Conservation (phyloP, 139 green algal genomes). For the Trebouxia sp. region DNA sequence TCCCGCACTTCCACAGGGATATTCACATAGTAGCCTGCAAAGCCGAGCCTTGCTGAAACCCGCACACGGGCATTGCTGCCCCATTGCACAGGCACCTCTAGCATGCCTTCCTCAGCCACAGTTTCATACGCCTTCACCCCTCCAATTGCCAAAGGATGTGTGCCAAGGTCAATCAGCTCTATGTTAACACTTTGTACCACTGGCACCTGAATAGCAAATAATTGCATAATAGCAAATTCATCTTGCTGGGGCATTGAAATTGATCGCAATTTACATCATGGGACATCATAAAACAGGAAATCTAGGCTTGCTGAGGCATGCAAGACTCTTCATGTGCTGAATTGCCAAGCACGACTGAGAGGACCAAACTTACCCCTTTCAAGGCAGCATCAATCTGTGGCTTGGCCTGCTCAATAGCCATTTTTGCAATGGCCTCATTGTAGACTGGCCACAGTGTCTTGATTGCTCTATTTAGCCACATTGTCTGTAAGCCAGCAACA, state of each 20-base stretch:
- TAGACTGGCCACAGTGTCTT: conserved; percentile 61
- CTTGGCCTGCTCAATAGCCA: conserved; percentile 33
- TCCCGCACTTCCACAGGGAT: conserved; percentile 49
- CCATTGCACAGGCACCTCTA: conserved; percentile 68
- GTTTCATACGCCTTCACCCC: conserved; percentile 73
- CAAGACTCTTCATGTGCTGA: too few species aligned
- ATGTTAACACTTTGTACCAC: conserved; percentile 53
- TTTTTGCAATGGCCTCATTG: conserved; percentile 56
- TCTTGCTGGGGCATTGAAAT: too few species aligned
- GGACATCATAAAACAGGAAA: too few species aligned
- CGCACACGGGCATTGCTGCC: conserved; percentile 45
- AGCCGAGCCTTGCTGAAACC: background rate
- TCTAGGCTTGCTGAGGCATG: too few species aligned
- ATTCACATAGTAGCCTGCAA: conserved; percentile 29
- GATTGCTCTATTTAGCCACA: conserved; percentile 60
- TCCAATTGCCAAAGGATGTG: conserved; percentile 47
- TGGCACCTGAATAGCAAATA: conserved; percentile 33
- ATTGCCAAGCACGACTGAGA: too few species aligned
- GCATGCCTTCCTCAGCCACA: conserved; percentile 59
- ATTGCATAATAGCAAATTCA: background rate
- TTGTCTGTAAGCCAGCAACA: conserved; percentile 39
- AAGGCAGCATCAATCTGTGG: conserved; percentile 28
- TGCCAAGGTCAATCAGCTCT: conserved; percentile 60
- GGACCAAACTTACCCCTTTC: conserved; percentile 19
- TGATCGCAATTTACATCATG: too few species aligned